These are phyloP conservation scores for Salicornia ramosissima DNA, from an alignment of 148 eudicot species.

Conservation along the genomic window DNA sequence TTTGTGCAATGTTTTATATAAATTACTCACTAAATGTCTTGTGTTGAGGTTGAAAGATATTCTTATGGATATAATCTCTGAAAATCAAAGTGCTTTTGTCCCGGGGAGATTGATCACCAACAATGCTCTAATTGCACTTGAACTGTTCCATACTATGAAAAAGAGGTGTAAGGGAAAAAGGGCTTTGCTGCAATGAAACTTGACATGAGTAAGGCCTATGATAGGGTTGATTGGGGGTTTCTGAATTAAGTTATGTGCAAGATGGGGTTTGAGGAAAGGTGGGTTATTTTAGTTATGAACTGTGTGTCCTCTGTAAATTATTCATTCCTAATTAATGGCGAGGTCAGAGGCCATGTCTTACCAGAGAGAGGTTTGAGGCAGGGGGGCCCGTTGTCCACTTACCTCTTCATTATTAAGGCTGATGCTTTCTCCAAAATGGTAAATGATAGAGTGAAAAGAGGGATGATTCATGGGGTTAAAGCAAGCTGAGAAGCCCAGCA, in stretches of 20 bases:
- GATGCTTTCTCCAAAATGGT: too few species aligned
- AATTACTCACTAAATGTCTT: too few species aligned
- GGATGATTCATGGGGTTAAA: background rate
- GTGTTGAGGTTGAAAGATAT: background rate
- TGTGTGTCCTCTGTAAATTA: background rate
- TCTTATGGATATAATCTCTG: background rate
- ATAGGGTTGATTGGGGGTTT: background rate
- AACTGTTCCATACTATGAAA: background rate
- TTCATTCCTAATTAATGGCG: background rate
- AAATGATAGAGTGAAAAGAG: background rate
- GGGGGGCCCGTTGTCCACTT: background rate
- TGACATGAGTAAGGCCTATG: background rate
- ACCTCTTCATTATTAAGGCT: background rate
- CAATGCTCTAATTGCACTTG: background rate
- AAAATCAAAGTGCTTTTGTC: background rate
- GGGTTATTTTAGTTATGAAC: background rate
- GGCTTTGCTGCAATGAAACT: background rate
- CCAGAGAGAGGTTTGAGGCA: background rate
- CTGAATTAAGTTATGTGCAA: too few species aligned
- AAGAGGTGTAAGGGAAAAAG: background rate
- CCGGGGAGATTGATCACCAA: background rate
- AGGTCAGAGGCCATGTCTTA: background rate
- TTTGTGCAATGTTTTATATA: background rate
- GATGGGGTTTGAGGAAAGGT: background rate
- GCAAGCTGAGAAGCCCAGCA: background rate